Percentiles rank a stretch among this genome's conserved stretches.
Conservation (phyloP, 2,329 filamentous ascomycete species). For the Nigrospora sphaerica region DNA sequence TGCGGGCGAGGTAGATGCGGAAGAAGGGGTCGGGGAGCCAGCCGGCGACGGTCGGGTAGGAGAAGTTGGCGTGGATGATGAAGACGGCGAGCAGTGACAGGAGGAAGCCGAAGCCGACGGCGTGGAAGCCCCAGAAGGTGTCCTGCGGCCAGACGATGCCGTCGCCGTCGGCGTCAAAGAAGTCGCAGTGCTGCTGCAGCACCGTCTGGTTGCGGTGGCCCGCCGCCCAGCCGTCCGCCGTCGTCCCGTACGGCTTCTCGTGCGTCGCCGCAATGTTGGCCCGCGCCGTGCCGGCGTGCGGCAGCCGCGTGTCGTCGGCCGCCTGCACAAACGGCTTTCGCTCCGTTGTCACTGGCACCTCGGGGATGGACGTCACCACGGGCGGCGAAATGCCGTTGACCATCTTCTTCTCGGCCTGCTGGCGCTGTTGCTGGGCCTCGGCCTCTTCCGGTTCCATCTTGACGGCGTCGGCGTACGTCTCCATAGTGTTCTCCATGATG, state of each 20-base stretch:
- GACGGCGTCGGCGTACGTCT: slow-evolving; percentile 1
- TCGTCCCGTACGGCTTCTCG: slow-evolving; percentile 25
- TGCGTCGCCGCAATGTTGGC: slow-evolving; percentile 27
- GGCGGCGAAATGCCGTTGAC: slow-evolving; percentile 1
- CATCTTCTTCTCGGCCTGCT: not conserved
- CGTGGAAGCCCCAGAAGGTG: slow-evolving; percentile 38
- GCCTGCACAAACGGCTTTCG: slow-evolving; percentile 21
- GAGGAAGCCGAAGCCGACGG: slow-evolving; percentile 34
- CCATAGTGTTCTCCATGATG: not conserved
- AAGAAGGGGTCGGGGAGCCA: slow-evolving; percentile 35
- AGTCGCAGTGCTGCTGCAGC: slow-evolving; percentile 44
- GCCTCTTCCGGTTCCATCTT: not conserved
- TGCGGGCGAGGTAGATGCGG: slow-evolving; percentile 21
- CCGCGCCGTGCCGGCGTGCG: slow-evolving; percentile 22
- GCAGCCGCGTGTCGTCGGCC: slow-evolving; percentile 15
- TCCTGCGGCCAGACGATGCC: slow-evolving; percentile 45
- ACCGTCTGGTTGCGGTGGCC: slow-evolving; percentile 27
- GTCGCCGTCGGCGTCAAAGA: slow-evolving; percentile 43
- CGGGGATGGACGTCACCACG: slow-evolving; percentile 10
- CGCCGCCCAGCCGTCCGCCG: slow-evolving; percentile 20
- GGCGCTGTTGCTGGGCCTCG: not conserved
- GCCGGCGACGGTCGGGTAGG: slow-evolving; percentile 35
- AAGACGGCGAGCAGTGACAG: slow-evolving; percentile 34
- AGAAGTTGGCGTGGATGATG: slow-evolving; percentile 41
- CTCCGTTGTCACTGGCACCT: slow-evolving; percentile 16